Conservation (phyloP, 306 rosid species). For the Prunus davidiana region DNA sequence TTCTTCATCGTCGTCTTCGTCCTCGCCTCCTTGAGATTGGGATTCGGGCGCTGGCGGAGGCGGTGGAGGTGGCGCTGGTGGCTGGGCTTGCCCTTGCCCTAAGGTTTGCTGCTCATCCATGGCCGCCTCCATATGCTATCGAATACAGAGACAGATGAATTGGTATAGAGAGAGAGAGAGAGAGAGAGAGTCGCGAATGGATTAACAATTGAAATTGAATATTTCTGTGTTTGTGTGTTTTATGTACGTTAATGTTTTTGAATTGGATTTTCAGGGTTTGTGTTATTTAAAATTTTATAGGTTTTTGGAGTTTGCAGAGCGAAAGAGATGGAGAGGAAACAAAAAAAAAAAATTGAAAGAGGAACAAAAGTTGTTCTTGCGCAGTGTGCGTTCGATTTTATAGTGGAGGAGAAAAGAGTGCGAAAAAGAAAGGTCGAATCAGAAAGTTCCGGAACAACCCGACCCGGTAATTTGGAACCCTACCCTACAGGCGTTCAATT, state of each 20-base stretch:
- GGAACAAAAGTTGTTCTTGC: not conserved
- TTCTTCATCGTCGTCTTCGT: conserved; percentile 56
- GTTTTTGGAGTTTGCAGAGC: conserved; percentile 15
- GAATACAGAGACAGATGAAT: not conserved
- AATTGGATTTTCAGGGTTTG: not conserved
- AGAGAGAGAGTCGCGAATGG: not conserved
- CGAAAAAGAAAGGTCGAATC: conserved; percentile 12
- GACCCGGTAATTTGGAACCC: conserved; percentile 39
- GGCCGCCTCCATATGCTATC: conserved; percentile 35
- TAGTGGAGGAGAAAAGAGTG: not conserved
- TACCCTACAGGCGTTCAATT: conserved; percentile 4
- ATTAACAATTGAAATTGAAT: not conserved
- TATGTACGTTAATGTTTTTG: not conserved
- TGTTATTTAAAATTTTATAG: not conserved
- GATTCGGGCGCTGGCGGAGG: conserved; percentile 34
- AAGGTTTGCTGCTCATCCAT: conserved; percentile 50
- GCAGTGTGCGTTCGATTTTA: conserved; percentile 13
- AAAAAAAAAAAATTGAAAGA: not conserved
- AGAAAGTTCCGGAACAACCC: conserved; percentile 28
- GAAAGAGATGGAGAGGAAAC: not conserved
- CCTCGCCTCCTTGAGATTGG: conserved; percentile 33
- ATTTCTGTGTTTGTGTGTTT: not conserved
- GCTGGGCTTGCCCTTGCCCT: conserved; percentile 33
- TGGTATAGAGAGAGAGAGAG: not conserved
- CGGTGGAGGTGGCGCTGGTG: conserved; percentile 29